Conservation (phyloP, 2,329 filamentous ascomycete genomes). For the Aaosphaeria arxii region DNA sequence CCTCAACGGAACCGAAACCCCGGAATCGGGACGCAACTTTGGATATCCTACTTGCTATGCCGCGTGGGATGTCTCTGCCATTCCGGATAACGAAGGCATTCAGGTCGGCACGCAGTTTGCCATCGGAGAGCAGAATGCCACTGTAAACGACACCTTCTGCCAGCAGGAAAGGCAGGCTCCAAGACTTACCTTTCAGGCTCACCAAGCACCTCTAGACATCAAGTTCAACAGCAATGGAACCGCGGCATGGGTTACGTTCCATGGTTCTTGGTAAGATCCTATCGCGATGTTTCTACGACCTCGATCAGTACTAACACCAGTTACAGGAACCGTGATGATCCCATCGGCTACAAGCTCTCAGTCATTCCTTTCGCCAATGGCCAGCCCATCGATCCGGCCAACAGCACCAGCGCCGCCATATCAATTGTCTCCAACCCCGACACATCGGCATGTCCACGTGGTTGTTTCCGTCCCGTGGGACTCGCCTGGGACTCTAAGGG, state of each 20-base stretch:
- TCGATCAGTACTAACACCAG: slow-evolving; percentile 1
- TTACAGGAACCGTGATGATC: slow-evolving; percentile 44
- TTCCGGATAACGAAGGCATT: slow-evolving; percentile 47
- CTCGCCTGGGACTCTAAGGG: slow-evolving; percentile 51
- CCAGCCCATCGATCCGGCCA: slow-evolving; percentile 41
- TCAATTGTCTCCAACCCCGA: slow-evolving; percentile 58
- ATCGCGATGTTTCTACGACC: neutral
- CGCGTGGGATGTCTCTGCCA: slow-evolving; percentile 56
- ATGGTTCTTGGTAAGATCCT: slow-evolving; percentile 62
- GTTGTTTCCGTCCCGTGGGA: slow-evolving; percentile 63
- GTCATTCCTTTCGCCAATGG: slow-evolving; percentile 47
- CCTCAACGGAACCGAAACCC: slow-evolving; percentile 49
- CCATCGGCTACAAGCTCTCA: slow-evolving; percentile 52
- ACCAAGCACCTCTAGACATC: slow-evolving; percentile 70
- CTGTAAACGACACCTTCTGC: slow-evolving; percentile 49
- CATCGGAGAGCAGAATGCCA: slow-evolving; percentile 43
- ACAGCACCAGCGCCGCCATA: slow-evolving; percentile 48
- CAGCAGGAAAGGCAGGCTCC: slow-evolving; percentile 39
- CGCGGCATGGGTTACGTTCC: slow-evolving; percentile 65
- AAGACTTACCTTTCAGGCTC: slow-evolving; percentile 60
- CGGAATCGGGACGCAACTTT: slow-evolving; percentile 55
- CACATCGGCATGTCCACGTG: slow-evolving; percentile 50
- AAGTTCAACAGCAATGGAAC: slow-evolving; percentile 60
- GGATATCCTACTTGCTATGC: slow-evolving; percentile 71
- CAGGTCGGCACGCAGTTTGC: slow-evolving; percentile 51